Conservation (phyloP, 352 stramenopile species). For the Discostella stelligera region DNA sequence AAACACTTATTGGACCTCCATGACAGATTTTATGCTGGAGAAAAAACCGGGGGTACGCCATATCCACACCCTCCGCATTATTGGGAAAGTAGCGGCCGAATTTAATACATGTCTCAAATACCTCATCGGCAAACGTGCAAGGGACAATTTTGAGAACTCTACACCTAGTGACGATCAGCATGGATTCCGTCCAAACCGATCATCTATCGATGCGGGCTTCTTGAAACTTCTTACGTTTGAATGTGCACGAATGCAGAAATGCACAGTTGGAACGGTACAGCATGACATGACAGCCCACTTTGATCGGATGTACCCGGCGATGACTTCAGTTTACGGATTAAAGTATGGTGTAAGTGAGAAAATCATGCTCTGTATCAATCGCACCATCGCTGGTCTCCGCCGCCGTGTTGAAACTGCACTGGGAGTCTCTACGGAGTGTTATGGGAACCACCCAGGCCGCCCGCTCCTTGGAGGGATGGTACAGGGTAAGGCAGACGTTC, state of each 20-base stretch:
- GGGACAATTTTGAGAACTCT: constrained; percentile 8
- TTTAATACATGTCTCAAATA: constrained; percentile 24
- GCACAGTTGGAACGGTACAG: background rate
- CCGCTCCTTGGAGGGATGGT: constrained; percentile 15
- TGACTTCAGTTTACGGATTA: background rate
- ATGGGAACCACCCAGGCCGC: background rate
- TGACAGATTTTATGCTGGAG: no score
- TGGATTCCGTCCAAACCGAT: background rate
- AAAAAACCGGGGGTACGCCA: no score
- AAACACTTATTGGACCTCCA: no score
- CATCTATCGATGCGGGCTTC: constrained; percentile 10
- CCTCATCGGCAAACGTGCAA: constrained; percentile 6
- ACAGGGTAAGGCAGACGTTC: constrained; percentile 34
- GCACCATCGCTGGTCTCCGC: background rate
- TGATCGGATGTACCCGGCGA: constrained; percentile 6
- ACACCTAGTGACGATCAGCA: constrained; percentile 10
- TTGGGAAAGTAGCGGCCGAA: constrained; percentile 43
- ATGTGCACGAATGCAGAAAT: background rate
- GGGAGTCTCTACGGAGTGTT: background rate
- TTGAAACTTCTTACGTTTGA: constrained; percentile 18
- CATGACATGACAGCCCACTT: constrained; percentile 13
- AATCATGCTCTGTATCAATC: background rate
- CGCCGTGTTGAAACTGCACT: constrained; percentile 14
- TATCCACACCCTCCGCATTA: no score
- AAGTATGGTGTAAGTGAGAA: constrained; percentile 9